Base-by-base conservation (phyloP, 768 basidiomycete genomes). In the Tylopilus sp. region DNA sequence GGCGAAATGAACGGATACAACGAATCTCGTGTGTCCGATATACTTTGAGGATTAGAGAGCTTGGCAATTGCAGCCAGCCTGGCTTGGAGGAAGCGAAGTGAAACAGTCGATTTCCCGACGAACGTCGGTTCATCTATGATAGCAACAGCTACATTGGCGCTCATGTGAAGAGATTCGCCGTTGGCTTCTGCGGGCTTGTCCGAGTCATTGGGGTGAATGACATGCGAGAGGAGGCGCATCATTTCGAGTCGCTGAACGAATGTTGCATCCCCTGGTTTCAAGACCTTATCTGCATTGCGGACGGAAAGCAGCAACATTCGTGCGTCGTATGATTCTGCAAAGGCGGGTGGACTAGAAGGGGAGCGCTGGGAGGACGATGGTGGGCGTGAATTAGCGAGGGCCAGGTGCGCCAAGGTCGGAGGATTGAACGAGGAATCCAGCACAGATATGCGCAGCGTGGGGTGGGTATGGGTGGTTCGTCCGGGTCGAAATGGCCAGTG, bases 361-460 rank as follows among this genome's bases (percentile, higher is more conserved):
- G 31, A 44, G 49, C 38, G 11, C 42, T 40, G 42, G 13, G 49
- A 13, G 36, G 26, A 57, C 6, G 66, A 73, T 13, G 31, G 65
- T 59, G 48, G 58, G 8, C 44, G 50, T 4, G 77, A 70, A 51
- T 79, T 80, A 23, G 82, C 83, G 42, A 98, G 81, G 3, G 87
- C 85, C 47, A 86, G 75, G 67, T 98, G 94, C 0, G 94, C 91
- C 21, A 79, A 66, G 3, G 91, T 93, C 1, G 95, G 95, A 3
- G 94, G 94, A 62, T 98, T 95, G 72, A 91, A 98, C 1, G 91
- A 94, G 1, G 92, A 86, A 60, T 97, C 95, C 35, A 97, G 77
- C n/a, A 95, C 73, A 4, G 86, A 78, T 42, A 95, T 77, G 47
- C 75, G 77, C 31, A 84, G 63, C 3, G 66, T 63, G 15, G 53